Evolutionary conservation across 306 rosid genomes (phyloP).

Genomic region (Ammopiptanthus mongolicus): DNA sequence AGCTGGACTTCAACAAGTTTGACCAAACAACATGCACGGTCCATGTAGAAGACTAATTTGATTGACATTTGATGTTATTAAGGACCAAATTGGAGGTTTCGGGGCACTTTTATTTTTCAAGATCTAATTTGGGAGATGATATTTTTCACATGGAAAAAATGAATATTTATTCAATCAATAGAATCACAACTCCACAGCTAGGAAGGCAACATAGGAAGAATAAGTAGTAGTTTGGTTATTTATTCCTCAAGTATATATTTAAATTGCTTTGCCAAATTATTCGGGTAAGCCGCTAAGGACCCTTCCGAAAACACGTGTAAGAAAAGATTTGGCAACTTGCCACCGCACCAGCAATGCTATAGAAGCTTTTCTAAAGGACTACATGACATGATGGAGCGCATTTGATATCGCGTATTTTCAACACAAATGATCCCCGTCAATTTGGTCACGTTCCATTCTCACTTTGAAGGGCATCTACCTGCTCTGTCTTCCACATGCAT

Average conservation of each 20-base stretch:
- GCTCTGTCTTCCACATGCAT: constrained; percentile 19
- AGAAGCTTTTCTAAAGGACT: background rate
- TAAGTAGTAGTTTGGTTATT: background rate
- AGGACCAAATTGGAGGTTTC: too few species aligned
- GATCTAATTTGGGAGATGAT: too few species aligned
- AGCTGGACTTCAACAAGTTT: too few species aligned
- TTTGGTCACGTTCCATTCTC: background rate
- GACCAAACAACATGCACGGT: too few species aligned
- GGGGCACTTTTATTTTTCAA: too few species aligned
- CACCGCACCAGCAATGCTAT: background rate
- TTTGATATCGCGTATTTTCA: background rate
- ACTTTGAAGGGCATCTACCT: background rate
- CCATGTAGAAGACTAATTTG: too few species aligned
- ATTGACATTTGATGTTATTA: too few species aligned
- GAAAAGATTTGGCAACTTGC: background rate
- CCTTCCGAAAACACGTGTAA: constrained; percentile 4
- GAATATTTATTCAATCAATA: background rate
- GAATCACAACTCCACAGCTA: background rate
- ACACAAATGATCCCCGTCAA: background rate
- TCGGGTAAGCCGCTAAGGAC: background rate
- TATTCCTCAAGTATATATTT: background rate
- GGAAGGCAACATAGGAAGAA: background rate
- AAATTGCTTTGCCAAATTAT: constrained; percentile 2
- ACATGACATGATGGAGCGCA: background rate
- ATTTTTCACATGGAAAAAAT: too few species aligned